These are phyloP conservation scores for Hypoxylon sp. DNA, from an alignment of 2,329 filamentous ascomycete species.

Conservation along the genomic window DNA sequence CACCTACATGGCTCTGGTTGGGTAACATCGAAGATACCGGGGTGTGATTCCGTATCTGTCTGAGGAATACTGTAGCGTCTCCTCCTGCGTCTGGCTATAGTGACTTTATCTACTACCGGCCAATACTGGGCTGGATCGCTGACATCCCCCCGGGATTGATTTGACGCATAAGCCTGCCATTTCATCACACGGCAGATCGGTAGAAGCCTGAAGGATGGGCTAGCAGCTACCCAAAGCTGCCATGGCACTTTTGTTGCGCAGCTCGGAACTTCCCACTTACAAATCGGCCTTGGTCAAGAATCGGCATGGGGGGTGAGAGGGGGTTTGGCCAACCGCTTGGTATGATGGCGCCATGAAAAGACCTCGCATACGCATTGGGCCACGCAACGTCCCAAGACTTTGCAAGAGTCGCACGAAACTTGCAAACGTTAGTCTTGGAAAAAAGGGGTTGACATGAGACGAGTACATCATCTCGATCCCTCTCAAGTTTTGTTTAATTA, in stretches of 20 bases:
- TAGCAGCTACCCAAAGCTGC: conserved; percentile 9
- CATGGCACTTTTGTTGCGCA: conserved; percentile 28
- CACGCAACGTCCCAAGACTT: conserved; percentile 19
- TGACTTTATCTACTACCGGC: conserved; percentile 28
- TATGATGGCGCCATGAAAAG: conserved; percentile 25
- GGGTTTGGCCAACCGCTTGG: conserved; percentile 16
- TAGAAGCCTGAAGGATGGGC: conserved; percentile 31
- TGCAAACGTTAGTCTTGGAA: conserved; percentile 23
- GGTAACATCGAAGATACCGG: conserved; percentile 36
- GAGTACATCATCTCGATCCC: conserved; percentile 14
- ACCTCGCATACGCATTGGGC: conserved; percentile 20
- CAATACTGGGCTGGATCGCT: conserved; percentile 19
- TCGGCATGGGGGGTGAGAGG: conserved; percentile 10
- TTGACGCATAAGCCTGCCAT: conserved; percentile 34
- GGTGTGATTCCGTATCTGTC: conserved; percentile 35
- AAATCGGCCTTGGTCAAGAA: conserved; percentile 21
- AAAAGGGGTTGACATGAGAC: conserved; percentile 20
- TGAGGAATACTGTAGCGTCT: conserved; percentile 31
- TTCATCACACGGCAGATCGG: conserved; percentile 44
- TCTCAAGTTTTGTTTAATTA: conserved; percentile 6
- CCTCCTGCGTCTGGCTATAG: conserved; percentile 27
- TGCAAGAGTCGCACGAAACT: conserved; percentile 21
- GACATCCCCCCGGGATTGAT: conserved; percentile 32
- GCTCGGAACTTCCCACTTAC: conserved; percentile 32
- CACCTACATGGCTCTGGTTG: conserved; percentile 17